A percentile compares a stretch with the other conserved stretches of the same genome.
Conservation (phyloP, 139 green algal species). For the Volvox africanus region DNA sequence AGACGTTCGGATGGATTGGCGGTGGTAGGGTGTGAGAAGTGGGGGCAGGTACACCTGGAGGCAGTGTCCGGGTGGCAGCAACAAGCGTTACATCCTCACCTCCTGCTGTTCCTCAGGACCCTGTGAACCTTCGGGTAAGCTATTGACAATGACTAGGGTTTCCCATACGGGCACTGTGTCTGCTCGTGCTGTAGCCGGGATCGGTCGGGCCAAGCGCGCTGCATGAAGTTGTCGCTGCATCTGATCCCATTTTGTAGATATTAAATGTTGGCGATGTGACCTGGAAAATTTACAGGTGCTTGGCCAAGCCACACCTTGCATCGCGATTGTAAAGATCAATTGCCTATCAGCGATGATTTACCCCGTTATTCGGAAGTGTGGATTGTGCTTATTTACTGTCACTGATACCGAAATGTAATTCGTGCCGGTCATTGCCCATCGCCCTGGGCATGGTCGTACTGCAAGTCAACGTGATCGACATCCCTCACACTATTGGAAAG, state of each 20-base stretch:
- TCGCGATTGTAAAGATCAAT: not conserved
- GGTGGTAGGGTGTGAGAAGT: too few relatives aligned
- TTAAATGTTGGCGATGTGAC: not conserved
- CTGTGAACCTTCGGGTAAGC: not conserved
- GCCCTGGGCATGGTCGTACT: too few relatives aligned
- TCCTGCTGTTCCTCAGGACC: conserved; percentile 17
- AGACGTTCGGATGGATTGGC: too few relatives aligned
- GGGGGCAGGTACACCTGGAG: too few relatives aligned
- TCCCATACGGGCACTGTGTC: conserved; percentile 35
- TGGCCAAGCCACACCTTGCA: not conserved
- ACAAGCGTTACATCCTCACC: not conserved
- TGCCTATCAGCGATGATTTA: too few relatives aligned
- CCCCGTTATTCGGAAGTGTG: too few relatives aligned
- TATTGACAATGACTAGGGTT: conserved; percentile 10
- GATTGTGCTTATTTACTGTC: too few relatives aligned
- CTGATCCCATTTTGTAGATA: not conserved
- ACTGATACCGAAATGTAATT: too few relatives aligned
- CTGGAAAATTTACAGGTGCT: not conserved
- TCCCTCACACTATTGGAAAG: too few relatives aligned
- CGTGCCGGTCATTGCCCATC: too few relatives aligned
- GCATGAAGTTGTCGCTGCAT: not conserved
- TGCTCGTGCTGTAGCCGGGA: not conserved
- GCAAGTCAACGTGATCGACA: too few relatives aligned
- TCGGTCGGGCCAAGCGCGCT: not conserved
- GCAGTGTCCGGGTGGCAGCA: too few relatives aligned